Evolutionary conservation across 2,329 filamentous ascomycete genomes (phyloP).

Genomic region (Hymenoscyphus salicellus): DNA sequence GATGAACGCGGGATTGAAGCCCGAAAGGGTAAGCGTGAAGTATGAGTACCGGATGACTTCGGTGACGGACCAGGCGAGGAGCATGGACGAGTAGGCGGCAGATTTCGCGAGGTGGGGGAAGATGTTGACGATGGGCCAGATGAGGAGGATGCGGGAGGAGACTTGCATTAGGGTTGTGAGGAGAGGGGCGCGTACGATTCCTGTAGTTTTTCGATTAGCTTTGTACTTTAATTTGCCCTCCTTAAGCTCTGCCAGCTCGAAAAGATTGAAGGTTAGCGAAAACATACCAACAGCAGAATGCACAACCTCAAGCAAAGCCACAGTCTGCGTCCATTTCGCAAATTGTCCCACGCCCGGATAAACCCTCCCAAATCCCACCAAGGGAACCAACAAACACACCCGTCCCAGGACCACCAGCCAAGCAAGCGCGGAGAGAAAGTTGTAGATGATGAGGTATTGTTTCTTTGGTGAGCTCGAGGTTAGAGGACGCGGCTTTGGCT

Average conservation of each 20-base stretch:
- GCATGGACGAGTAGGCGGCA: constrained; percentile 70
- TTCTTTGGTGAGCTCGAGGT: constrained; percentile 48
- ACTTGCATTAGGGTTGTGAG: constrained; percentile 89
- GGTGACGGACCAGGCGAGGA: constrained; percentile 83
- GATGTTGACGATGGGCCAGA: constrained; percentile 76
- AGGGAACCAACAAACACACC: constrained; percentile 54
- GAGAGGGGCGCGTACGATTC: constrained; percentile 80
- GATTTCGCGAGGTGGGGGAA: constrained; percentile 66
- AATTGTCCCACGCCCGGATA: constrained; percentile 63
- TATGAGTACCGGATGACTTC: constrained; percentile 92
- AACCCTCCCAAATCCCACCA: constrained; percentile 56
- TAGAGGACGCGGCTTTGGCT: constrained; percentile 30
- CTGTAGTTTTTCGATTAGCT: constrained; percentile 41
- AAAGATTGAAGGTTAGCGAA: background rate
- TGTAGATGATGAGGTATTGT: constrained; percentile 81
- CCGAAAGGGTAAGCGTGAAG: constrained; percentile 72
- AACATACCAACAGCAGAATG: constrained; percentile 72
- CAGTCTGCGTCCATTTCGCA: constrained; percentile 76
- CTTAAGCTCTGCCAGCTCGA: background rate
- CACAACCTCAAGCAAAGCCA: constrained; percentile 77
- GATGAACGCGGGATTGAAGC: constrained; percentile 61
- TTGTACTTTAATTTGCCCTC: background rate
- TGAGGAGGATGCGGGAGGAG: constrained; percentile 77
- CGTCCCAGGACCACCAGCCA: constrained; percentile 77
- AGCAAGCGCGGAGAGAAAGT: constrained; percentile 69